Base-by-base conservation (phyloP, 371 early-diverging fungal species). In the Furculomyces boomerangus region DNA sequence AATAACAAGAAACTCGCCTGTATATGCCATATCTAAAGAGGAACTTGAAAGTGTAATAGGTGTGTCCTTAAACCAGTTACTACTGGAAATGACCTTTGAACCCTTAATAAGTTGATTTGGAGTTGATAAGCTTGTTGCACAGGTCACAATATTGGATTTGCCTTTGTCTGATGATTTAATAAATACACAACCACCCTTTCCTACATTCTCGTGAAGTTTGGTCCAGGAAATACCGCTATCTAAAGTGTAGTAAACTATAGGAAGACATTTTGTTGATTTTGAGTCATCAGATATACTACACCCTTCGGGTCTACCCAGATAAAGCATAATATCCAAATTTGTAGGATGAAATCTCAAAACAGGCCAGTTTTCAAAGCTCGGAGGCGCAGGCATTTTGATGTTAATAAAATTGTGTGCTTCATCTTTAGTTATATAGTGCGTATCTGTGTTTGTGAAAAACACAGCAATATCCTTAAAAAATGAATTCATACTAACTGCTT, bases 1-100 rank as follows among this genome's bases (percentile, higher is more conserved):
- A 3, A 84, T 82, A 31, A 93, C 74, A 74, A 96, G 74, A 64
- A 76, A 94, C 44, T 83, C 78, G 20, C 84, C 81, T 59, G 81
- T 78, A 24, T 51, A 51, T n/a, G 30, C 39, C 35, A 51, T 31
- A 24, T 51, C 52, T 22, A 51, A 7, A 10, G 30, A 3, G 18
- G 10, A 13, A 18, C 24, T 16, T 5, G 52, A 30, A 8, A 51
- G 14, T 18, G 16, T 25, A 10, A 31, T 22, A 18, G 20, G 25
- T 16, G 29, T 16, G 18, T 51, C 25, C 7, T 7, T 20, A 22
- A 51, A 51, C 3, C 14, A 51, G 24, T 32, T 22, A 35, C 13
- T 22, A 3, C 84, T 72, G 2, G 86, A 84, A 50, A 77, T 84
- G 32, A 87, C 90, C 2, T 79, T 74, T 29, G 84, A 76, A 53